Conservation (phyloP, 345 rosid species). For the Syzygium oleosum region DNA sequence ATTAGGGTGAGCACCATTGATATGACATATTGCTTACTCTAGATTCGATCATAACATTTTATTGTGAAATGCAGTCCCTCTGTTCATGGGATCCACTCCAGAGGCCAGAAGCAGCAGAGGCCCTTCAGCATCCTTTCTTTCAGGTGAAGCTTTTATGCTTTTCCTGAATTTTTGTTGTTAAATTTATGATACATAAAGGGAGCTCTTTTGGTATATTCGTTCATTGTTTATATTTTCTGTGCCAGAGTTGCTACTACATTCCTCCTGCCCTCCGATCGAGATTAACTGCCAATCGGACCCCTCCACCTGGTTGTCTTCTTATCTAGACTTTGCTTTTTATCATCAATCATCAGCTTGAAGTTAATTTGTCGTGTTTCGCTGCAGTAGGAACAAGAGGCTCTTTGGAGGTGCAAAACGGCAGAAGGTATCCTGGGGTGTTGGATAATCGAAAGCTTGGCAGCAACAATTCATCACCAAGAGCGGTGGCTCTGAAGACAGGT, state of each 20-base stretch:
- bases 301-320: conserved; percentile 47
- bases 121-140: conserved; percentile 24
- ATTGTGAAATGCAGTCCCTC: not conserved
- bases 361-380: not conserved
- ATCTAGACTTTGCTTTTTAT: not conserved
- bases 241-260: conserved; percentile 10
- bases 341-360: not conserved
- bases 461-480: conserved; percentile 37
- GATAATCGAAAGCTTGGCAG: conserved; percentile 32
- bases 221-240: not conserved
- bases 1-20: not conserved
- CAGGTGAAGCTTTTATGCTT: not conserved
- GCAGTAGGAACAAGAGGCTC: conserved; percentile 45
- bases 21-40: not conserved
- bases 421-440: conserved; percentile 28
- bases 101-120: conserved; percentile 19
- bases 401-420: conserved; percentile 31
- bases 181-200: not conserved
- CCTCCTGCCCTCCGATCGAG: conserved; percentile 10
- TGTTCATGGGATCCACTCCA: conserved; percentile 20
- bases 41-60: not conserved
- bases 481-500: conserved; percentile 31
- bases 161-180: not conserved
- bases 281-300: conserved; percentile 28
- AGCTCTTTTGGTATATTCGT: not conserved